Conservation (phyloP, 1,139 yeast species). For the Blastobotrys proliferans region DNA sequence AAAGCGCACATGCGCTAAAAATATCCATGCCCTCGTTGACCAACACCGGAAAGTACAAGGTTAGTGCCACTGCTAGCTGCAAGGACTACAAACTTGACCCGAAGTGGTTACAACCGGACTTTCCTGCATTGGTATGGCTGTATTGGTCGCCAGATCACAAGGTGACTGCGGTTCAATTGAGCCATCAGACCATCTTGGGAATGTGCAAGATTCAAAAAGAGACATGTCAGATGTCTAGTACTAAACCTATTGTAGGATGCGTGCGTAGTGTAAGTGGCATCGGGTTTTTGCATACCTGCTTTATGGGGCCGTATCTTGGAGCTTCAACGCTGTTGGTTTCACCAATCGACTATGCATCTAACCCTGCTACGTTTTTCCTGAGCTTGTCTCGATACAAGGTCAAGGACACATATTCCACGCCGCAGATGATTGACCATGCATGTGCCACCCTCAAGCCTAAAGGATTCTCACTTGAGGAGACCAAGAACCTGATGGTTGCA, state of each 20-base stretch:
- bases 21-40: slow-evolving; percentile 52
- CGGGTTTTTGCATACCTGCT: slow-evolving; percentile 79
- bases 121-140: slow-evolving; percentile 56
- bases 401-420: slow-evolving; percentile 81
- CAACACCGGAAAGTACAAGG: slow-evolving; percentile 65
- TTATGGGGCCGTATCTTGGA: slow-evolving; percentile 83
- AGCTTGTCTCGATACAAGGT: slow-evolving; percentile 74
- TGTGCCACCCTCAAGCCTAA: slow-evolving; percentile 59
- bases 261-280: slow-evolving; percentile 81
- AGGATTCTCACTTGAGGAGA: slow-evolving; percentile 55
- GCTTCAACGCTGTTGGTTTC: slow-evolving; percentile 78
- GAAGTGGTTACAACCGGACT: slow-evolving; percentile 27
- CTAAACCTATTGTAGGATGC: slow-evolving; percentile 76
- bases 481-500: slow-evolving; percentile 82
- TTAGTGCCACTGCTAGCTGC: slow-evolving; percentile 48
- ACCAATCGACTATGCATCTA: slow-evolving; percentile 71
- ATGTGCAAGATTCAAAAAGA: slow-evolving; percentile 88
- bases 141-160: slow-evolving; percentile 72
- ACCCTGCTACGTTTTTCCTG: slow-evolving; percentile 69
- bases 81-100: slow-evolving; percentile 35
- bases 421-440: slow-evolving; percentile 78
- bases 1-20: slow-evolving; percentile 41
- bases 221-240: slow-evolving; percentile 76
- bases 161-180: slow-evolving; percentile 59
- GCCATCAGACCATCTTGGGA: slow-evolving; percentile 64